phyloP scores from a whole-genome alignment of 2,329 filamentous ascomycete genomes.

The Mariannaea sp. region DNA sequence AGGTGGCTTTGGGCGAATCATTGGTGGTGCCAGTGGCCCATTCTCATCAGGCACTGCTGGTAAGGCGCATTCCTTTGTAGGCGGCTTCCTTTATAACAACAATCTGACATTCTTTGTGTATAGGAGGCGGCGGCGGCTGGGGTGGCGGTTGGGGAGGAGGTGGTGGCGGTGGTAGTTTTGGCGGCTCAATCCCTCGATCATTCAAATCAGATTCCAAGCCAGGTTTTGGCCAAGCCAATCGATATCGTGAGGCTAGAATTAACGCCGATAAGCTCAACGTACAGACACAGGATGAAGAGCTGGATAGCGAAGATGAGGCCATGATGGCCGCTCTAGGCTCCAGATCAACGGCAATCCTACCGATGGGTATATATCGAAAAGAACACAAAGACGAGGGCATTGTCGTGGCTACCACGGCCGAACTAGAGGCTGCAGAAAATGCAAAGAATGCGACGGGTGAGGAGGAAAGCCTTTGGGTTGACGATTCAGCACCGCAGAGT shows the following conservation, averaged over 20 bases:
- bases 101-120: constrained; percentile 15
- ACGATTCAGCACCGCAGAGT: constrained; percentile 36
- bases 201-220: constrained; percentile 44
- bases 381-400: constrained; percentile 60
- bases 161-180: constrained; percentile 35
- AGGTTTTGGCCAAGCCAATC: constrained; percentile 46
- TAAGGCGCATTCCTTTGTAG: constrained; percentile 22
- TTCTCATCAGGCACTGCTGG: constrained; percentile 43
- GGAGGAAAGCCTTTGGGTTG: constrained; percentile 54
- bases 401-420: constrained; percentile 60
- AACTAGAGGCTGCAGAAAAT: constrained; percentile 60
- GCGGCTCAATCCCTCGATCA: constrained; percentile 35
- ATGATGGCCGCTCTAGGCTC: constrained; percentile 45
- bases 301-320: constrained; percentile 51
- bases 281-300: constrained; percentile 50
- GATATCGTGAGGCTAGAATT: constrained; percentile 53
- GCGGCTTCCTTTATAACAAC: neutral
- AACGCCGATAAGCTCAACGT: constrained; percentile 61
- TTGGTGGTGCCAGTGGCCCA: constrained; percentile 46
- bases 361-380: constrained; percentile 60
- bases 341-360: constrained; percentile 47
- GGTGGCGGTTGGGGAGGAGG: constrained; percentile 38
- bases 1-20: constrained; percentile 44
- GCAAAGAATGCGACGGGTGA: constrained; percentile 42
- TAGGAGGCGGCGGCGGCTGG: constrained; percentile 37